phyloP scores from a whole-genome alignment of 1,139 yeast genomes.

The Debaryomycetaceae sp. region DNA sequence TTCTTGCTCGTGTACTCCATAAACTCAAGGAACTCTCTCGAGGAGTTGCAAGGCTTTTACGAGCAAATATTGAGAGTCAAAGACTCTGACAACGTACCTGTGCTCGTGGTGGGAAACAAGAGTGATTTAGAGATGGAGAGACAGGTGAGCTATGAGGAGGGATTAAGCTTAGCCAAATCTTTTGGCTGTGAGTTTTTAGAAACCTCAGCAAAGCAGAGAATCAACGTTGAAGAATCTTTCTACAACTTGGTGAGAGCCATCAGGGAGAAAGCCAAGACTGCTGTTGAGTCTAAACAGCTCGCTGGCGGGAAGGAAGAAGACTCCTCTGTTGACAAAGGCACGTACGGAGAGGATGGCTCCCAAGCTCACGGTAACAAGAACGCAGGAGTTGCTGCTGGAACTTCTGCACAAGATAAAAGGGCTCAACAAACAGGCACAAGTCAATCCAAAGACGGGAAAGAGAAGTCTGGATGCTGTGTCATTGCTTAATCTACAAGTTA shows the following conservation, averaged over 20 bases:
- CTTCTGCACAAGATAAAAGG: conserved; percentile 2
- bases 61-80: conserved; percentile 86
- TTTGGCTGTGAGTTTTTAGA: conserved; percentile 83
- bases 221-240: conserved; percentile 93
- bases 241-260: conserved; percentile 68
- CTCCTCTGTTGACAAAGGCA: conserved; percentile 8
- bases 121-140: conserved; percentile 63
- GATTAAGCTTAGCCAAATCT: conserved; percentile 68
- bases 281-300: conserved; percentile 5
- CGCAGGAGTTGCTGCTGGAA: conserved; percentile 7
- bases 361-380: conserved; percentile 3
- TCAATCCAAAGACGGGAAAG: conserved; percentile 23
- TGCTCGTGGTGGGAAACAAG: conserved; percentile 72
- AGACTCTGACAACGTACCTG: conserved; percentile 70
- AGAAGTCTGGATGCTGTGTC: conserved; percentile 45
- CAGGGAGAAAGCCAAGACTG: conserved; percentile 15
- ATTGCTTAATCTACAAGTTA: conserved; percentile 25
- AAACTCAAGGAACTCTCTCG: conserved; percentile 73
- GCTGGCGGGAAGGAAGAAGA: conserved; percentile 1
- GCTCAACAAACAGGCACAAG: conserved; percentile 4
- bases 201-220: conserved; percentile 89
- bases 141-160: conserved; percentile 79
- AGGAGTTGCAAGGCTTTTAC: conserved; percentile 72
- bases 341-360: conserved; percentile 9
- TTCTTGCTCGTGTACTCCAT: conserved; percentile 81